Conservation (phyloP, 2,329 filamentous ascomycete species). For the Scedosporium aurantiacum region DNA sequence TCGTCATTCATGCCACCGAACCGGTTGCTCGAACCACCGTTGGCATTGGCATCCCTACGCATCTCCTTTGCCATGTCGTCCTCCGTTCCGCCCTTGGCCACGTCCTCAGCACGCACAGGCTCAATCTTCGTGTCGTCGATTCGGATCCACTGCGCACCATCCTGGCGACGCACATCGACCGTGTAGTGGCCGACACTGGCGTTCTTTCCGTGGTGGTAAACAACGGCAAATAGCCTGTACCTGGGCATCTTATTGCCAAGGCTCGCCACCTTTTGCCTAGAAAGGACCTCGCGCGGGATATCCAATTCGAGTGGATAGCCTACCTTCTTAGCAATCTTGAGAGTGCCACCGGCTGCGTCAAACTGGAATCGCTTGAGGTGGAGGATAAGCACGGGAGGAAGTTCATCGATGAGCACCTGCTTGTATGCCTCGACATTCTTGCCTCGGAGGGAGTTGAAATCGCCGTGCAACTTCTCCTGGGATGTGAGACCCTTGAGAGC, state of each 20-base stretch:
- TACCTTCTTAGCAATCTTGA: slow-evolving; percentile 98
- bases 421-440: slow-evolving; percentile 73
- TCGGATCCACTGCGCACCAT: slow-evolving; percentile 91
- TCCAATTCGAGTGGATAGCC: slow-evolving; percentile 92
- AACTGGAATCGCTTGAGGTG: slow-evolving; percentile 98
- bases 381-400: slow-evolving; percentile 84
- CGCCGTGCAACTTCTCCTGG: slow-evolving; percentile 73
- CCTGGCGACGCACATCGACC: slow-evolving; percentile 89
- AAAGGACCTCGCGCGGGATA: slow-evolving; percentile 82
- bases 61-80: slow-evolving; percentile 59
- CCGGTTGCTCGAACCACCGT: slow-evolving; percentile 46
- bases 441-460: slow-evolving; percentile 71
- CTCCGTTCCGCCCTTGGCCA: slow-evolving; percentile 74
- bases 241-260: slow-evolving; percentile 61
- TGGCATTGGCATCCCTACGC: slow-evolving; percentile 43
- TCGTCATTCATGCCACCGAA: slow-evolving; percentile 62
- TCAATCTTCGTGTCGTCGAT: slow-evolving; percentile 89
- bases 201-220: slow-evolving; percentile 97
- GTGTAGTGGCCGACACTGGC: slow-evolving; percentile 95
- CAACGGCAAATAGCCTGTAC: slow-evolving; percentile 78
- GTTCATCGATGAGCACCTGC: slow-evolving; percentile 84
- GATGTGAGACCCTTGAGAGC: slow-evolving; percentile 76
- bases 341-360: slow-evolving; percentile 73
- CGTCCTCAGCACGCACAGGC: slow-evolving; percentile 75
- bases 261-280: slow-evolving; percentile 59